Conservation (phyloP, 768 basidiomycete genomes). For the Rubroboletus satanas region DNA sequence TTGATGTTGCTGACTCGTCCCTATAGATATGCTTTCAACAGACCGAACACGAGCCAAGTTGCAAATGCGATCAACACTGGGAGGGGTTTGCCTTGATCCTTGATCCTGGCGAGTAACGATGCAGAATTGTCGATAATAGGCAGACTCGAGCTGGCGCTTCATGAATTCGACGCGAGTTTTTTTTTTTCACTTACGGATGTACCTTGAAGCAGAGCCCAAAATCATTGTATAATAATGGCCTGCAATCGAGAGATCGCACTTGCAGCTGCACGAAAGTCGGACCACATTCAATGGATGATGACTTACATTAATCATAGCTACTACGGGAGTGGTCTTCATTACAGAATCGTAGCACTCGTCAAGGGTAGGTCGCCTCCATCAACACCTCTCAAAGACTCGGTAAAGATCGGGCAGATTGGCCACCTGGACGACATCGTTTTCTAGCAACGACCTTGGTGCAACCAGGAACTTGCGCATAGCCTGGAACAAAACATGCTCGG, state of each 20-base stretch:
- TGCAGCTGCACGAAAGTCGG: neutral
- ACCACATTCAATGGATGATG: neutral
- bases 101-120: neutral
- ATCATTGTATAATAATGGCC: neutral
- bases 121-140: neutral
- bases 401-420: conserved; percentile 91
- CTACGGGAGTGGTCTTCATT: neutral
- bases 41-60: conserved; percentile 73
- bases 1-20: neutral
- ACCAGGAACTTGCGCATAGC: conserved; percentile 73
- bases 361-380: conserved; percentile 10
- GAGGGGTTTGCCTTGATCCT: conserved; percentile 52
- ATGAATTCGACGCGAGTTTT: neutral
- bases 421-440: conserved; percentile 77
- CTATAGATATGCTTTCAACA: conserved; percentile 68
- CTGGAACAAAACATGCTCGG: conserved; percentile 89
- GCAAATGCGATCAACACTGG: conserved; percentile 74
- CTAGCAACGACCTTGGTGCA: conserved; percentile 63
- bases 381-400: conserved; percentile 93
- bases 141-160: too few relatives aligned
- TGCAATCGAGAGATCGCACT: neutral
- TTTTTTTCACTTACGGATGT: neutral
- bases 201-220: neutral
- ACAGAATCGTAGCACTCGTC: conserved; percentile 2
- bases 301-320: neutral